phyloP scores from a whole-genome alignment of 345 rosid species.

The Populus nigra region DNA sequence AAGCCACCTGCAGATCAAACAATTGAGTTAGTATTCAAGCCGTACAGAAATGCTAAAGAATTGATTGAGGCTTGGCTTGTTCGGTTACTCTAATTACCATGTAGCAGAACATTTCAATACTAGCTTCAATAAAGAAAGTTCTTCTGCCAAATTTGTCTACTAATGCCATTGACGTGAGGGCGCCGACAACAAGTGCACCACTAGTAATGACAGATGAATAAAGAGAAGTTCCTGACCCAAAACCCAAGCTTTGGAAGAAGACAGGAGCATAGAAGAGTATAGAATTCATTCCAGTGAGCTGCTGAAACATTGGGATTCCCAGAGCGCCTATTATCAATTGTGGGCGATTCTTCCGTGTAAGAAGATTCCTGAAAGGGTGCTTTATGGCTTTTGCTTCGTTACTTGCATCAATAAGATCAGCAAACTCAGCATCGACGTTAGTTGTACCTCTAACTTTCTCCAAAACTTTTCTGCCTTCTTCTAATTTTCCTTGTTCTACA shows the following conservation, averaged over 20 bases:
- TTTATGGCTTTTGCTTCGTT: conserved; percentile 56
- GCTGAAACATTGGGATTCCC: conserved; percentile 79
- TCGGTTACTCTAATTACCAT: conserved; percentile 42
- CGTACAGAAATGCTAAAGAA: background rate
- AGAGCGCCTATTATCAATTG: conserved; percentile 69
- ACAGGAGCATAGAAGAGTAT: conserved; percentile 86
- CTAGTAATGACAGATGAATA: conserved; percentile 59
- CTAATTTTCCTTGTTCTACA: conserved; percentile 70
- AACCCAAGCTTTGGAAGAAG: conserved; percentile 78
- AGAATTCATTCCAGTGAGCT: conserved; percentile 80
- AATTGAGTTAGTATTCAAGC: background rate
- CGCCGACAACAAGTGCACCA: conserved; percentile 51
- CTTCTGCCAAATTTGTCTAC: conserved; percentile 78
- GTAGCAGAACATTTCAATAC: conserved; percentile 63
- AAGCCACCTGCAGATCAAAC: conserved; percentile 39
- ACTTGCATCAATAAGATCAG: conserved; percentile 75
- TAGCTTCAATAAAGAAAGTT: conserved; percentile 75
- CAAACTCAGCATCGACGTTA: conserved; percentile 67
- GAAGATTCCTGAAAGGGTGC: conserved; percentile 72
- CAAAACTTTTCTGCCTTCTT: conserved; percentile 55
- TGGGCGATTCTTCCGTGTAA: conserved; percentile 57
- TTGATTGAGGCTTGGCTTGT: background rate
- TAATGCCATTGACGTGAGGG: conserved; percentile 60
- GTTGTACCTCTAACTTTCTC: conserved; percentile 66
- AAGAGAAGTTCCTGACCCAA: conserved; percentile 66